Evolutionary conservation across 208 protist species (phyloP), one percentile per base, ranked within the genome.

Genomic region (Crithidia bombi): DNA sequence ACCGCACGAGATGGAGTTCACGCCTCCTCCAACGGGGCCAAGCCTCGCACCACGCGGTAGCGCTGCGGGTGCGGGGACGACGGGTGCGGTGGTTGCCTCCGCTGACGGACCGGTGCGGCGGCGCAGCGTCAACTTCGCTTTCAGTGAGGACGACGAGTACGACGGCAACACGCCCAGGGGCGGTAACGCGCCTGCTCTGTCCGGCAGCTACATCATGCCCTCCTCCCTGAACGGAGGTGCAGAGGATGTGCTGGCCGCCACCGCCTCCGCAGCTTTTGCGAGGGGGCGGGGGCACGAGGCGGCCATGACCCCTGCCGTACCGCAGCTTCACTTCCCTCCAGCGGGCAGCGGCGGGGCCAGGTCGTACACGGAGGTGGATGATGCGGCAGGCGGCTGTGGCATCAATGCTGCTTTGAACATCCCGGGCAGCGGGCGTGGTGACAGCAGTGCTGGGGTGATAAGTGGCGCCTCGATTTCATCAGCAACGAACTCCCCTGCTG

Each of bases 121-220:
- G 15, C 61, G 52, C 61, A 75, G 32, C 52, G 49, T 64, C 7
- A 68, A 68, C 52, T 62, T 68, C 11, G 59, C 61, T 1, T 51
- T 44, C 26, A 25, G 52, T 19, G 30, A 33, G 1, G 23, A 52
- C 9, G 51, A 21, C 33, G 54, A 49, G 57, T 35, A 38, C 33
- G 57, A 38, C 19, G 17, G 57, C 57, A 64, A 6, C 25, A 25
- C 25, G 14, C 10, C 30, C 51, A 32, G 5, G 14, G 32, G 14
- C 25, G 21, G 12, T 19, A 19, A 4, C 25, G 30, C 41, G 44
- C 65, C 55, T n/a, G n/a, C n/a, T n/a, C 26, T 5, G 28, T 25
- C 28, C 12, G 21, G 39, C 25, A 43, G 59, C 36, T 23, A 47
- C 36, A 5, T 14, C 47, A 49, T 38, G 15, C 5, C 33, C 21